Conservation (phyloP, 1,284 basidiomycete genomes). For the Chalciporus sp. region DNA sequence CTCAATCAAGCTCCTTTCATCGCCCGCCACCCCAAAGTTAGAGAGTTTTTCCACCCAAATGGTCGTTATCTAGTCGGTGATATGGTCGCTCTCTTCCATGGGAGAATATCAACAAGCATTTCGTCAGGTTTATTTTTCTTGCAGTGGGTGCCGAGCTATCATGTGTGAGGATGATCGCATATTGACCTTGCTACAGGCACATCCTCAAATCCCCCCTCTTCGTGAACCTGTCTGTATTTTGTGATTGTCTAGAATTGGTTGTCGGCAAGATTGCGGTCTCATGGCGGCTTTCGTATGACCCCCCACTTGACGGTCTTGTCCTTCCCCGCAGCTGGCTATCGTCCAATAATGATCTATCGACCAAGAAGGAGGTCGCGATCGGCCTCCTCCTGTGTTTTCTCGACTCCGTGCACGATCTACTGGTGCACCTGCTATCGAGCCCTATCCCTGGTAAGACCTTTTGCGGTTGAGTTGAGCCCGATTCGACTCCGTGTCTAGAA, state of each 20-base stretch:
- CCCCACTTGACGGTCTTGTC: conserved; percentile 43
- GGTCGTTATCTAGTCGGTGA: conserved; percentile 40
- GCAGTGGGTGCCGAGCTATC: not conserved
- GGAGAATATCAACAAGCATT: conserved; percentile 15
- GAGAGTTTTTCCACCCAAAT: conserved; percentile 13
- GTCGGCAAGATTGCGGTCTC: conserved; percentile 41
- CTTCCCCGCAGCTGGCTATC: conserved; percentile 53
- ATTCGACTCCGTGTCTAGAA: not conserved
- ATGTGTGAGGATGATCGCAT: too few relatives aligned
- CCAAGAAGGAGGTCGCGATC: conserved; percentile 20
- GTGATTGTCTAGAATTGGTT: conserved; percentile 48
- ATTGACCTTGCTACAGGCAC: conserved; percentile 20
- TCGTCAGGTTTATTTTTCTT: conserved; percentile 34
- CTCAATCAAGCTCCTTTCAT: conserved; percentile 18
- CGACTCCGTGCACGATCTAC: conserved; percentile 2
- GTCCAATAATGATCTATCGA: conserved; percentile 28
- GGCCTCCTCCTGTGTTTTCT: conserved; percentile 12
- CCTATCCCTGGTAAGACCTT: conserved; percentile 12
- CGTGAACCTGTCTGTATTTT: conserved; percentile 46
- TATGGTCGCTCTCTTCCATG: conserved; percentile 27
- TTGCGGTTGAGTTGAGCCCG: not conserved
- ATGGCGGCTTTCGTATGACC: conserved; percentile 21
- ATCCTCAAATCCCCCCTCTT: conserved; percentile 36
- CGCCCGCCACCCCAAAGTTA: not conserved
- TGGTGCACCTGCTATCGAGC: conserved; percentile 19